Evolutionary conservation across 371 early-diverging fungal species (phyloP).

Genomic region (Saksenaea vasiformis): DNA sequence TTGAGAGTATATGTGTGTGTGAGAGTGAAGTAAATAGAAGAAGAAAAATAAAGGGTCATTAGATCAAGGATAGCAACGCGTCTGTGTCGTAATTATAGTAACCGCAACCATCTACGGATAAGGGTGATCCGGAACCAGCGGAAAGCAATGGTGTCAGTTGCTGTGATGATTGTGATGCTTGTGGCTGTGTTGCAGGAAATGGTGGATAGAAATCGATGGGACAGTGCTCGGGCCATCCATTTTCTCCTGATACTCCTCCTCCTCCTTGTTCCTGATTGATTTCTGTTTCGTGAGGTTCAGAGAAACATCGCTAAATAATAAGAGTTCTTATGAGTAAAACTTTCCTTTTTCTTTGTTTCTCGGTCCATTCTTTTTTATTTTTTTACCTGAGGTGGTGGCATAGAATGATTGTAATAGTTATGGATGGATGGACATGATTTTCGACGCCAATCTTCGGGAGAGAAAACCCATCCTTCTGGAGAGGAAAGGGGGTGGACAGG

Average conservation of each 20-base stretch:
- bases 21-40: neutral
- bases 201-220: neutral
- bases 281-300: conserved; percentile 75
- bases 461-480: neutral
- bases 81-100: conserved; percentile 2
- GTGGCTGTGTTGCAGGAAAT: conserved; percentile 1
- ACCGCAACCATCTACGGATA: neutral
- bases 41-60: neutral
- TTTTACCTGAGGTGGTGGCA: neutral
- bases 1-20: neutral
- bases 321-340: too few relatives aligned
- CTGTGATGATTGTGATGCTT: neutral
- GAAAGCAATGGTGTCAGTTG: conserved; percentile 2
- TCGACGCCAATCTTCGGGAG: neutral
- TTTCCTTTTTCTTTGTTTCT: conserved; percentile 58
- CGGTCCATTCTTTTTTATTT: neutral
- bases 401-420: conserved; percentile 13
- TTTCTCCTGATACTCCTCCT: neutral
- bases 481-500: conserved; percentile 2
- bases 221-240: conserved; percentile 5
- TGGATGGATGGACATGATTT: neutral
- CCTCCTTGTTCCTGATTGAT: conserved; percentile 45
- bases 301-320: conserved; percentile 73
- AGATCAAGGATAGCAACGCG: conserved; percentile 1
- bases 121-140: conserved; percentile 4